Base-by-base conservation (phyloP, 1,139 yeast genomes). In the Diutina pseudorugosa region DNA sequence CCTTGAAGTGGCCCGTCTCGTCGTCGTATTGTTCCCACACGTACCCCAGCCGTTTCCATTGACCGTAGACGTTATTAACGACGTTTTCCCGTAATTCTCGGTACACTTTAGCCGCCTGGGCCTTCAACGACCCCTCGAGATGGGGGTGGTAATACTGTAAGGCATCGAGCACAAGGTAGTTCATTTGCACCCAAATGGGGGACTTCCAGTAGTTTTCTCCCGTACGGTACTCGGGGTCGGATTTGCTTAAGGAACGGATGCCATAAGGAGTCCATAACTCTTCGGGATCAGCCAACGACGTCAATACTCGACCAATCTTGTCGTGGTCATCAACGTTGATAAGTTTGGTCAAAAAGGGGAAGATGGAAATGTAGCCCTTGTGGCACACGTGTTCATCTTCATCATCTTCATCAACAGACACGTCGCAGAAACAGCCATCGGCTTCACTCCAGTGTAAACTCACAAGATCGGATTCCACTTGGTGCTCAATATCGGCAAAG, bases 171-270 rank as follows among this genome's bases (percentile, higher is more conserved):
- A 84, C 72, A 66, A 93, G 72, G 62, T 89, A 91, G 68, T 94
- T 94, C 62, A 93, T 86, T 64, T 90, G 87, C 60, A 90, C 73
- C 98, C 98, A 94, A 47, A 93, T 76, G 19, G 96, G 91, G 0
- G 97, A 94, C 56, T 96, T 77, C 99, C 99, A 93, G 69, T 93
- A 93, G 65, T 93, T 84, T 61, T 94, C 98, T 9, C 77, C 93
- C 0, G 83, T 79, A 55, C 85, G 86, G 66, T 85, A 93, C 55
- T 65, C 69, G 33, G 71, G 71, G 61, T 87, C 93, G 8, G 76
- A 63, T 60, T 80, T 82, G 1, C 97, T 87, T 43, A 93, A 71
- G 1, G 96, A 86, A 58, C 96, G 75, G 50, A 94, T 72, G 14
- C 98, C 99, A 60, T 65, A 89, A 1, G 77, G 77, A 1, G 91